Evolutionary conservation across 2,329 filamentous ascomycete genomes (phyloP), one percentile per base, ranked within the genome.

Genomic region (Ophiostoma triangulosporum): DNA sequence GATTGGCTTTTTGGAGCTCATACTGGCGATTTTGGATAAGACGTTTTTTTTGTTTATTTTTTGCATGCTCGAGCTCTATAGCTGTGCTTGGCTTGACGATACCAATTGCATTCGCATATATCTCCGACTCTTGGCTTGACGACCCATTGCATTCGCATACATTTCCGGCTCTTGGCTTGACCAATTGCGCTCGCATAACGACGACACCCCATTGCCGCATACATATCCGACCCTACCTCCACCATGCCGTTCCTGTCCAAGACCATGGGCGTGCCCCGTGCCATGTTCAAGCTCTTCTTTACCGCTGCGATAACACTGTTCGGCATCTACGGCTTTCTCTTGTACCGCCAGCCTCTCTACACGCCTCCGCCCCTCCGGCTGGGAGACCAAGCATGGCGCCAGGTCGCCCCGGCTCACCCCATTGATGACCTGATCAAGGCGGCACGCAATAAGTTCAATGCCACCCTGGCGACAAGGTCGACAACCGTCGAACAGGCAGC

Each of bases 401-500:
- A 36, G 31, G 22, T 36, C 4, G 31, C 48, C n/a, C 48, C 48
- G 22, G 11, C 31, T 17, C 48, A 50, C 22, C 48, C 48, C 20
- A 50, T 50, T 22, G 48, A 50, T 14, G 32, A 36, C 22, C 29
- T 50, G 20, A 50, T 50, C 32, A 26, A 26, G 15, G 32, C 35
- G 17, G 32, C 31, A 11, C 48, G 48, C 48, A 6, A 3, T 6
- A 9, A 36, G 12, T 26, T 22, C 9, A 14, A 26, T 20, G 7
- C 9, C 20, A 36, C 17, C 11, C 35, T 43, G 3, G 15, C 7
- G 11, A 43, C 9, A 3, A 22, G 29, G 24, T 26, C 50, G 22
- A 27, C n/a, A 62, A 68, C 35, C 9, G 24, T 51, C 14, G 26
- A 14, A n/a, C 9, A 51, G 27, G 72, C 74, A 1, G 74, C 75